A percentile compares a stretch with the other conserved stretches of the same genome.
Evolutionary conservation across 2,329 filamentous ascomycete genomes (phyloP).

Genomic region (Cordyceps fumosorosea): DNA sequence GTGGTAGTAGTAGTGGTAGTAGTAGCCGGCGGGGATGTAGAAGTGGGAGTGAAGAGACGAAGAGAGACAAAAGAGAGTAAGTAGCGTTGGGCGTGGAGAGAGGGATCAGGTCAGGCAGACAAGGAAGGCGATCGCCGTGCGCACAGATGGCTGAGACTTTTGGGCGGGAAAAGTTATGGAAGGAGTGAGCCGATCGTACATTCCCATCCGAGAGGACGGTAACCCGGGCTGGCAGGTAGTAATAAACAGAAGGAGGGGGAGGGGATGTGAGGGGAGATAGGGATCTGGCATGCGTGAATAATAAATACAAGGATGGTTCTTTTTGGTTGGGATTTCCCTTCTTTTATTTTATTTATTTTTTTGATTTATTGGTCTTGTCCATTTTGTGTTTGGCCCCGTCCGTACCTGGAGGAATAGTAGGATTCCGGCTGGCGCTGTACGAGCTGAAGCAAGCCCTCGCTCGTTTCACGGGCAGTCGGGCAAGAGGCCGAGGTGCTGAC

Average conservation of each 20-base stretch:
- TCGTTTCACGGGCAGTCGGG: too few species aligned
- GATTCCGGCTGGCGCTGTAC: not conserved
- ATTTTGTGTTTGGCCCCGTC: too few species aligned
- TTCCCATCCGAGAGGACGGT: not conserved
- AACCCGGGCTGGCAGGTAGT: too few species aligned
- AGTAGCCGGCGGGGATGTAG: not conserved
- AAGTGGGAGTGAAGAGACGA: not conserved
- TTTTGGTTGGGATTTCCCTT: not conserved
- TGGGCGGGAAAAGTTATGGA: not conserved
- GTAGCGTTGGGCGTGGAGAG: not conserved
- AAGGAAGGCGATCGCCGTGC: not conserved
- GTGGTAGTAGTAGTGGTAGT: too few species aligned
- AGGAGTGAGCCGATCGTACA: not conserved
- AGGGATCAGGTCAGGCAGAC: not conserved
- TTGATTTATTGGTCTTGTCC: not conserved
- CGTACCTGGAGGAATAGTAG: not conserved
- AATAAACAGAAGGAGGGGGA: not conserved
- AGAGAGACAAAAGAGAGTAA: too few species aligned
- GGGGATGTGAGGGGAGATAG: not conserved
- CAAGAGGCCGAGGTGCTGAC: too few species aligned
- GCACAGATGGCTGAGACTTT: not conserved
- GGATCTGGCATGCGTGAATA: not conserved
- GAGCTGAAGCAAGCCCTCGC: not conserved
- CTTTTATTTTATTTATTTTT: not conserved
- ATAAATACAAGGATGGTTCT: not conserved